Evolutionary conservation across 139 green algal genomes (phyloP), one percentile per base, ranked within the genome.

Genomic region (Bryopsis sp.): DNA sequence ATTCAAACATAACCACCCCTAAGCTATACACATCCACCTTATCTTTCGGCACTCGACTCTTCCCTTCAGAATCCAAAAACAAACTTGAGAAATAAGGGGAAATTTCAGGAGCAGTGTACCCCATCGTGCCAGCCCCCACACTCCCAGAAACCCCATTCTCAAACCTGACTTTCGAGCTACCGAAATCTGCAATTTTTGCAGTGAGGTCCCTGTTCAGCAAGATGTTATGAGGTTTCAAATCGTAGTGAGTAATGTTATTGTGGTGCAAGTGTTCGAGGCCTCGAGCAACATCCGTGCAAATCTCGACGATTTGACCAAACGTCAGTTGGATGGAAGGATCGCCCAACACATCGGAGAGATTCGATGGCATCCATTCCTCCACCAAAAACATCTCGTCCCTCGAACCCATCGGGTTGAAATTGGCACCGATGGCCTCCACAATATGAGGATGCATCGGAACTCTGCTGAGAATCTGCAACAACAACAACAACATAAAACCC

Each of bases 201-300:
- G 24, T 50, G 37, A 69, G 32, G 26, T 69, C 62, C 37, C 43
- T 26, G 32, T 54, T 38, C 19, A 69, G 32, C 24, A 69, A 22
- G 35, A 69, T 36, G 43, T 69, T 69, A 38, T n/a, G 35, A 8
- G 62, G 62, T 22, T 69, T 69, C 8, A 69, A n/a, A 36, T 69
- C 62, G 32, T 69, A 69, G 37, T 69, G 62, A 69, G 54, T 69
- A 36, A 69, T 69, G 37, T 37, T 37, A 35, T 69, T 6, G 35
- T 71, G 31, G 68, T 88, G 82, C 58, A 88, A 71, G 71, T 83
- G 77, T 34, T 73, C 37, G 75, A 88, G 78, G 11, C 72, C 82
- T 35, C 71, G 76, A 15, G 77, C 79, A 2, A 85, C 48, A 33
- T 88, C 79, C 3, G 54, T 57, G 37, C 48, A 69, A 7, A 69